phyloP scores from a whole-genome alignment of 2,329 filamentous ascomycete genomes.

The Penicillium fuscoglaucum region DNA sequence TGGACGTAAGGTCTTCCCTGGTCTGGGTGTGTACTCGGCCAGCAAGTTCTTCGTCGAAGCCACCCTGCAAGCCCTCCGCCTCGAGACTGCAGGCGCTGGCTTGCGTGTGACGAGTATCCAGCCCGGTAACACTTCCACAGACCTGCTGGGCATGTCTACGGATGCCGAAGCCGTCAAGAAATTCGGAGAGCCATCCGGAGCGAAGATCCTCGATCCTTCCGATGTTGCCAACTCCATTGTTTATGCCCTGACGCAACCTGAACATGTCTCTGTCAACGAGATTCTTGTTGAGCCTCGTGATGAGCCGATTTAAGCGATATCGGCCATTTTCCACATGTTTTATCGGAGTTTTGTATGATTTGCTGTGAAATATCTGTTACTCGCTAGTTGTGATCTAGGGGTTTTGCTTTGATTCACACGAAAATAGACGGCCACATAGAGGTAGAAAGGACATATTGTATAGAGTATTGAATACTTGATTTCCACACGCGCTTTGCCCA shows the following conservation, averaged over 20 bases:
- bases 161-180: constrained; percentile 76
- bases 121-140: constrained; percentile 74
- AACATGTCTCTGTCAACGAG: constrained; percentile 77
- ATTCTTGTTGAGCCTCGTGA: constrained; percentile 75
- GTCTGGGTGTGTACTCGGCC: constrained; percentile 77
- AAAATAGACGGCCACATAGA: constrained; percentile 9
- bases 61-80: constrained; percentile 69
- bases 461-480: constrained; percentile 2
- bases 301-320: constrained; percentile 63
- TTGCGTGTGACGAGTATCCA: constrained; percentile 73
- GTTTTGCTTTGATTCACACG: constrained; percentile 1
- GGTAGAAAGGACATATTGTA: constrained; percentile 9
- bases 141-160: constrained; percentile 71
- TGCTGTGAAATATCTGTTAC: background rate
- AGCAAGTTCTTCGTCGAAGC: constrained; percentile 86
- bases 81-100: constrained; percentile 74
- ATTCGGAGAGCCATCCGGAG: constrained; percentile 72
- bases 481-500: constrained; percentile 9
- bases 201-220: constrained; percentile 70
- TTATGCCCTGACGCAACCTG: constrained; percentile 71
- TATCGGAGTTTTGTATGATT: background rate
- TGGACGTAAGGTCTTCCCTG: constrained; percentile 78
- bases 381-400: constrained; percentile 3
- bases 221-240: constrained; percentile 73
- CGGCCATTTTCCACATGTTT: background rate